Evolutionary conservation across 345 rosid species (phyloP), one percentile per base, ranked within the genome.

Genomic region (Zanthoxylum bungeanum): DNA sequence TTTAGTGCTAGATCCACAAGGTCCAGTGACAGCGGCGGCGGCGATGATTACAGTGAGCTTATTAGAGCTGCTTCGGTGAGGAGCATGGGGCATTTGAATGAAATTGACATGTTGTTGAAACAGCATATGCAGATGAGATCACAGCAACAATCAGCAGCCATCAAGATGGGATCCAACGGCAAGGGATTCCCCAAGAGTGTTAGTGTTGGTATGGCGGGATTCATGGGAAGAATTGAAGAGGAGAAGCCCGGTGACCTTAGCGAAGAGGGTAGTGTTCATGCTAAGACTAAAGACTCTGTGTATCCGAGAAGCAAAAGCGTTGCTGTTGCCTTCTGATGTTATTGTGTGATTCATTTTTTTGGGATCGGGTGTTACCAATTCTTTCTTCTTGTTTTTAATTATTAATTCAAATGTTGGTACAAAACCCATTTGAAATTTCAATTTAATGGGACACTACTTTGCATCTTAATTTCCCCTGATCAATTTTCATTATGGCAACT

Each of bases 21-120:
- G 37, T 65, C 82, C 1, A 71, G 44, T 0, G 73, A 65, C 22
- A 60, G n/a, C 6, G 97, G 44, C 0, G 73, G 62, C 22, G 57
- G n/a, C 6, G 97, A 92, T 7, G 97, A 92, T 72, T 86, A 80
- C 60, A 71, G 81, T 30, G 92, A 89, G 80, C 89, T 88, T 6
- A 67, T 86, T 11, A 81, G 93, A 75, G 93, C 93, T 9, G 93
- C 93, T 0, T 86, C 90, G 0, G 89, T 77, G 0, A 77, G 93
- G 69, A 78, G 80, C 64, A 49, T 75, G 42, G 93, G 90, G 1
- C 90, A 88, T 60, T 56, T 57, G 59, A 88, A 81, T 24, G 93
- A 88, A 75, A 49, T 80, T 1, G 87, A 88, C 76, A 79, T 84
- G 73, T 56, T 81, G 40, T 55, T 81, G 61, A 80, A 85, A 31